Conservation (phyloP, 202 grass and related monocot species). For the Saccharum hybrid region DNA sequence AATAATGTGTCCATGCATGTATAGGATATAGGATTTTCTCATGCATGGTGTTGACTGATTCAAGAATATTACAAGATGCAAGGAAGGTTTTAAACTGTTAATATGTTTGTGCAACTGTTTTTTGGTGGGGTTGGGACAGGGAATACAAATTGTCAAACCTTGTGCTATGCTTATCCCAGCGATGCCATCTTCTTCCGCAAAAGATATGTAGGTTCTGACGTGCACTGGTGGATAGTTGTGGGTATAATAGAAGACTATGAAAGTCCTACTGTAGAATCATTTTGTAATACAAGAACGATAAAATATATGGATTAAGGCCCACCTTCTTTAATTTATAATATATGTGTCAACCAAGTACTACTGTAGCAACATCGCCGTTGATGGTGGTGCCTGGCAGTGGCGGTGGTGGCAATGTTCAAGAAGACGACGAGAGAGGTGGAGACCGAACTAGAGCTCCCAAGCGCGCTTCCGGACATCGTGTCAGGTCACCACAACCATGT, state of each 20-base stretch:
- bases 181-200: background rate
- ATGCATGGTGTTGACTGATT: background rate
- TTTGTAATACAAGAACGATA: background rate
- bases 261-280: background rate
- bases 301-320: background rate
- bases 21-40: background rate
- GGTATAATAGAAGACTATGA: background rate
- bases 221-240: background rate
- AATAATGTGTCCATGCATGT: background rate
- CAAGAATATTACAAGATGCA: no score
- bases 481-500: background rate
- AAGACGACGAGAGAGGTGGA: background rate
- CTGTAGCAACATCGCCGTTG: no score
- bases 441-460: background rate
- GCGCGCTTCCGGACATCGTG: background rate
- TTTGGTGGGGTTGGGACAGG: background rate
- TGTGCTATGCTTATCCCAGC: background rate
- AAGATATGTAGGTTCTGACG: background rate
- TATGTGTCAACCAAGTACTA: background rate
- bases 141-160: background rate
- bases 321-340: no score
- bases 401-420: no score
- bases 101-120: background rate
- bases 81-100: background rate
- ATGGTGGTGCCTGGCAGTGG: no score